Percentiles rank a stretch among this genome's conserved stretches.
phyloP scores from a whole-genome alignment of 306 rosid species.

The Mucuna pruriens region DNA sequence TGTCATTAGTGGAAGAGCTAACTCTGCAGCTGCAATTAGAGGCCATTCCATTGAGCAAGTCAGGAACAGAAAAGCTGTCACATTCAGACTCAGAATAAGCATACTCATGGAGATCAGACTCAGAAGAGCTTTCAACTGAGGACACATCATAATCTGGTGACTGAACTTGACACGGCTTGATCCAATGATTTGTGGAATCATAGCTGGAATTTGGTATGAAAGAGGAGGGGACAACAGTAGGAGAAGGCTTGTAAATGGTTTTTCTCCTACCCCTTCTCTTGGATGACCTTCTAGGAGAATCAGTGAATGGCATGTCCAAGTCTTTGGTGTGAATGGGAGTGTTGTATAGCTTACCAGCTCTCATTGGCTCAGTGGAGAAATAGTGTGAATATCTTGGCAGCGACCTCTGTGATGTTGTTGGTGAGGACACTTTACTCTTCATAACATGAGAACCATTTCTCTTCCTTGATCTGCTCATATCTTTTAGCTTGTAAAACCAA shows the following conservation, averaged over 20 bases:
- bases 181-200: slow-evolving; percentile 43
- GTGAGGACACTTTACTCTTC: slow-evolving; percentile 57
- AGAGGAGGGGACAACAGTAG: slow-evolving; percentile 49
- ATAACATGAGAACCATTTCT: slow-evolving; percentile 47
- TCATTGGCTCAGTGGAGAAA: slow-evolving; percentile 48
- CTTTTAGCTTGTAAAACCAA: slow-evolving; percentile 95
- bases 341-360: slow-evolving; percentile 49
- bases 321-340: slow-evolving; percentile 49
- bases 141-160: slow-evolving; percentile 65
- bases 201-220: slow-evolving; percentile 36
- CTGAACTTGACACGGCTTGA: slow-evolving; percentile 33
- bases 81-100: slow-evolving; percentile 64
- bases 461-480: slow-evolving; percentile 76
- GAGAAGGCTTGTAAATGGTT: slow-evolving; percentile 81
- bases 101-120: slow-evolving; percentile 49
- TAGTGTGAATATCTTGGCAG: slow-evolving; percentile 50
- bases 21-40: slow-evolving; percentile 62
- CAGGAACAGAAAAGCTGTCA: slow-evolving; percentile 49
- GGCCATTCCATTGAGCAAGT: slow-evolving; percentile 53
- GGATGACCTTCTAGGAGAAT: slow-evolving; percentile 74
- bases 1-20: slow-evolving; percentile 78
- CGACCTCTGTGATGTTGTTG: slow-evolving; percentile 55
- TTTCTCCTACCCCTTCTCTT: slow-evolving; percentile 65
- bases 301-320: slow-evolving; percentile 55
- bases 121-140: slow-evolving; percentile 57